Conservation (phyloP, 1,139 yeast species). For the Diutina pseudorugosa region DNA sequence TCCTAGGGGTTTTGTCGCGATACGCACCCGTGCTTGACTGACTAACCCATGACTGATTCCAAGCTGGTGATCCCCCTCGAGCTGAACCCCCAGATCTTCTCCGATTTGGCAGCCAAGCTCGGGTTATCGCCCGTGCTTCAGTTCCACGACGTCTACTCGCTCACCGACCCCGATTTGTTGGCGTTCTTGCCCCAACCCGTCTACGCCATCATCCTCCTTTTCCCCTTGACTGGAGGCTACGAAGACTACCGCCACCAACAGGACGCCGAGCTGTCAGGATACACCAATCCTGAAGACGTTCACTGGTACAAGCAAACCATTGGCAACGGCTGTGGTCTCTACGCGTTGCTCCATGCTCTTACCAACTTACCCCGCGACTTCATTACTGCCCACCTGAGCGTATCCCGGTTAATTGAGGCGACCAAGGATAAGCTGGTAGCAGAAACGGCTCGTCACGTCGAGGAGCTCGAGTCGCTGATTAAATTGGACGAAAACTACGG, state of each 20-base stretch:
- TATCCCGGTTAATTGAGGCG: slow-evolving; percentile 15
- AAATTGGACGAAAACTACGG: slow-evolving; percentile 49
- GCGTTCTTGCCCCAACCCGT: slow-evolving; percentile 77
- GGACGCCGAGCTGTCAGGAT: slow-evolving; percentile 14
- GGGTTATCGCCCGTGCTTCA: slow-evolving; percentile 53
- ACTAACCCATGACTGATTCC: background rate
- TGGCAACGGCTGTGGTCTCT: slow-evolving; percentile 86
- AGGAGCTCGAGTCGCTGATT: slow-evolving; percentile 34
- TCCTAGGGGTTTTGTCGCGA: too few relatives aligned
- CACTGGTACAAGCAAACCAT: slow-evolving; percentile 79
- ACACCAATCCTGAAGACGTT: slow-evolving; percentile 14
- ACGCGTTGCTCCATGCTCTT: slow-evolving; percentile 71
- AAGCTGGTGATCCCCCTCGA: slow-evolving; percentile 66
- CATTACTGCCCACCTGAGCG: slow-evolving; percentile 24
- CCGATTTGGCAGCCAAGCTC: slow-evolving; percentile 50
- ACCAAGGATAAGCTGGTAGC: slow-evolving; percentile 14
- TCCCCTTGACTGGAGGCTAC: slow-evolving; percentile 60
- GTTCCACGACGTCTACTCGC: slow-evolving; percentile 75
- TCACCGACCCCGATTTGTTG: slow-evolving; percentile 68
- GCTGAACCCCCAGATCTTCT: slow-evolving; percentile 79
- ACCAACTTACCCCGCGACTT: slow-evolving; percentile 45
- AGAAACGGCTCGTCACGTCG: slow-evolving; percentile 37
- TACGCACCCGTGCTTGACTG: background rate
- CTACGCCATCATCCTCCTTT: slow-evolving; percentile 60
- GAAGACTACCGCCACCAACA: slow-evolving; percentile 34